Percentiles rank a stretch among this genome's conserved stretches.
These are phyloP conservation scores for Rosa rugosa DNA, from an alignment of 306 rosid species.

Conservation along the genomic window DNA sequence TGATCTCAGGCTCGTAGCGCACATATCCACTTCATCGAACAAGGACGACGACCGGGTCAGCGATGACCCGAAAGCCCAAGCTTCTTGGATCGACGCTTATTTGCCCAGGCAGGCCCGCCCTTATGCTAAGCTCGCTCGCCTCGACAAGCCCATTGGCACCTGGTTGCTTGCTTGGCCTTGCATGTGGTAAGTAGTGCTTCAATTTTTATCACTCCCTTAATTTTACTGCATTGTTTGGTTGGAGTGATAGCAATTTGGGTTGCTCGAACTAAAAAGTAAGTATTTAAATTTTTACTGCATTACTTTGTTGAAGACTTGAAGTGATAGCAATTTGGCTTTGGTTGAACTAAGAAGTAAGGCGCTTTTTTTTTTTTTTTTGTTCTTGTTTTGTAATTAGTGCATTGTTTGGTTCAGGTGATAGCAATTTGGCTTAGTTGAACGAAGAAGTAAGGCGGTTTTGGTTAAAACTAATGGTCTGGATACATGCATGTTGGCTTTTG, in stretches of 20 bases:
- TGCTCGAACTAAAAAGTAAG: not conserved
- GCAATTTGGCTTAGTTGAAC: not conserved
- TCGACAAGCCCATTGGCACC: slow-evolving; percentile 89
- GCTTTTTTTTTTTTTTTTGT: not conserved
- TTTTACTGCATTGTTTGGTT: not conserved
- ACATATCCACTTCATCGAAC: slow-evolving; percentile 49
- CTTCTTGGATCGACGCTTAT: slow-evolving; percentile 68
- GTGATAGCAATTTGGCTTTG: not conserved
- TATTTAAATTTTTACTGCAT: not conserved
- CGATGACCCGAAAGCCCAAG: slow-evolving; percentile 13
- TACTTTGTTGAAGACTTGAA: too few species aligned
- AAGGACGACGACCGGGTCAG: slow-evolving; percentile 24
- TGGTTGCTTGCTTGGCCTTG: slow-evolving; percentile 98
- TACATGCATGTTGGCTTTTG: slow-evolving; percentile 6
- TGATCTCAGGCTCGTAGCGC: slow-evolving; percentile 34
- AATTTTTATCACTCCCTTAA: too few species aligned
- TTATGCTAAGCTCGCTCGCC: slow-evolving; percentile 88
- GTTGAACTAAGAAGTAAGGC: too few species aligned
- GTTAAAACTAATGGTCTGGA: not conserved
- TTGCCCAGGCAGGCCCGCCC: slow-evolving; percentile 64
- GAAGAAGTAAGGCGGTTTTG: not conserved
- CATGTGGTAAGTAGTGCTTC: slow-evolving; percentile 20
- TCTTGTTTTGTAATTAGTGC: not conserved
- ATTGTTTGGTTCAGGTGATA: not conserved
- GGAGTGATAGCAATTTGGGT: not conserved